phyloP scores from a whole-genome alignment of 306 rosid species.

The Lathyrus tuberosus region DNA sequence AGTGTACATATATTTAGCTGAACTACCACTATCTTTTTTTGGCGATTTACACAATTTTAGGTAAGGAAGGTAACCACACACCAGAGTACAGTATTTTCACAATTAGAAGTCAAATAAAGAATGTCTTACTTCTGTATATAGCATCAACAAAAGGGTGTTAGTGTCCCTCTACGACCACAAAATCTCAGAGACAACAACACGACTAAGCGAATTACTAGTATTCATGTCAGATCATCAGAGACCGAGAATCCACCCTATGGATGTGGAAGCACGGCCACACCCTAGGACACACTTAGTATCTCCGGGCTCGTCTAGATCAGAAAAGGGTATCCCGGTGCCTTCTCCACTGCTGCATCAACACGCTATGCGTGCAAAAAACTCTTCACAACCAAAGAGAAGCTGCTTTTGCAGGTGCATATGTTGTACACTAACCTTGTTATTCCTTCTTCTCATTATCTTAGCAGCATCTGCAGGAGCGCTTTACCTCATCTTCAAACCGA shows the following conservation, averaged over 20 bases:
- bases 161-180: neutral
- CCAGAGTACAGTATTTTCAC: conserved; percentile 22
- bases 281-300: conserved; percentile 44
- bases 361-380: conserved; percentile 34
- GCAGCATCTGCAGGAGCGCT: conserved; percentile 64
- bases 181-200: conserved; percentile 24
- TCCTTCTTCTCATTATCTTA: conserved; percentile 53
- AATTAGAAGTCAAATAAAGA: conserved; percentile 41
- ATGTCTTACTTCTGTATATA: neutral
- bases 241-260: conserved; percentile 71
- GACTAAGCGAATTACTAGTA: conserved; percentile 10
- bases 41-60: conserved; percentile 42
- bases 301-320: conserved; percentile 43
- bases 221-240: conserved; percentile 65
- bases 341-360: conserved; percentile 34
- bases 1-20: conserved; percentile 47
- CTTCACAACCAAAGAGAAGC: conserved; percentile 44
- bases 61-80: conserved; percentile 59
- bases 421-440: conserved; percentile 58
- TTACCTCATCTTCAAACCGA: conserved; percentile 76
- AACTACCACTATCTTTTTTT: conserved; percentile 43
- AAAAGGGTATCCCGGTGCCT: conserved; percentile 47
- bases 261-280: conserved; percentile 51
- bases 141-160: neutral
- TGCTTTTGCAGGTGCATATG: conserved; percentile 69